These are phyloP conservation scores for Trichoderma parareesei DNA, from an alignment of 495 filamentous ascomycete species.

Conservation along the genomic window DNA sequence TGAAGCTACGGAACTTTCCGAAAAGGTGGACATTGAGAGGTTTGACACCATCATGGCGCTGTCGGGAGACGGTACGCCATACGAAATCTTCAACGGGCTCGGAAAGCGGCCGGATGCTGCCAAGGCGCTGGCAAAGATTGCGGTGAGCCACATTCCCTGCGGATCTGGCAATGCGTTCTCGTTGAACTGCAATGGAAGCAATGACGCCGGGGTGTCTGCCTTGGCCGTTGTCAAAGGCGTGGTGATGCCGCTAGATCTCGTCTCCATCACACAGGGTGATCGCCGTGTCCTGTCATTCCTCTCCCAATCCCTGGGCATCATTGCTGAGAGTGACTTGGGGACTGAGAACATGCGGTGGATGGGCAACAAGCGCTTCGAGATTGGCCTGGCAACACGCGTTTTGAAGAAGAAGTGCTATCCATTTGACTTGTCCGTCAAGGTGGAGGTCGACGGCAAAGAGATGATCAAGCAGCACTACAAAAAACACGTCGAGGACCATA, in stretches of 20 bases:
- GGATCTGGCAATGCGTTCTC: slow-evolving; percentile 93
- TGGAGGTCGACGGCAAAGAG: slow-evolving; percentile 69
- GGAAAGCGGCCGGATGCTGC: slow-evolving; percentile 65
- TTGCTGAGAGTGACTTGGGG: slow-evolving; percentile 80
- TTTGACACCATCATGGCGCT: slow-evolving; percentile 83
- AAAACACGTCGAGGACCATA: slow-evolving; percentile 16
- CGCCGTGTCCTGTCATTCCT: slow-evolving; percentile 74
- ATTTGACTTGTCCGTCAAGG: slow-evolving; percentile 77
- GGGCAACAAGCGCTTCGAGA: slow-evolving; percentile 75
- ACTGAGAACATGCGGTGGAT: slow-evolving; percentile 93
- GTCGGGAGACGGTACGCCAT: slow-evolving; percentile 84
- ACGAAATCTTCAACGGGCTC: slow-evolving; percentile 93
- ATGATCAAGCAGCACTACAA: slow-evolving; percentile 66
- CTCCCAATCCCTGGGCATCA: slow-evolving; percentile 81
- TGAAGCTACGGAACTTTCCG: slow-evolving; percentile 71
- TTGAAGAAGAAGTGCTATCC: slow-evolving; percentile 70
- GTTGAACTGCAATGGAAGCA: slow-evolving; percentile 79
- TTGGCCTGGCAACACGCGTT: slow-evolving; percentile 68
- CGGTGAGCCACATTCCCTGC: slow-evolving; percentile 83
- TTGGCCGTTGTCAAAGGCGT: slow-evolving; percentile 79
- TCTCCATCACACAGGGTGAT: slow-evolving; percentile 77
- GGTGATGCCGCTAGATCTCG: slow-evolving; percentile 70
- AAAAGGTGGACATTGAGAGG: slow-evolving; percentile 66
- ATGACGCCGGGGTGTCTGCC: slow-evolving; percentile 65
- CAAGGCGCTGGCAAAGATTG: slow-evolving; percentile 66